A percentile compares a stretch with the other conserved stretches of the same genome.
Conservation (phyloP, 768 basidiomycete species). For the Botryobasidium botryosum region DNA sequence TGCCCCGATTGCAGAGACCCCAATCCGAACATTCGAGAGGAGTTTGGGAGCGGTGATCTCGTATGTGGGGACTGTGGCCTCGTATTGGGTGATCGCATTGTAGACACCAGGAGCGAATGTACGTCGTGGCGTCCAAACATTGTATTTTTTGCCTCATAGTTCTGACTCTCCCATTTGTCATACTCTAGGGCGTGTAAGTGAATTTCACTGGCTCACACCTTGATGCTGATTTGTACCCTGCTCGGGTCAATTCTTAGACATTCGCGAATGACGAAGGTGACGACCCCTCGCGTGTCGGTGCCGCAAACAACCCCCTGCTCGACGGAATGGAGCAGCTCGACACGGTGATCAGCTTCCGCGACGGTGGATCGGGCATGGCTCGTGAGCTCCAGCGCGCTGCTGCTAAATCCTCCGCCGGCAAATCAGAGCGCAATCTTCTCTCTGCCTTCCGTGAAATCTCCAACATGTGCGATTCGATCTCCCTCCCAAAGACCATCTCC, state of each 20-base stretch:
- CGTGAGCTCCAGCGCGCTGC: conserved; percentile 87
- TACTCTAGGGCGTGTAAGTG: conserved; percentile 16
- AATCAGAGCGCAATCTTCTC: conserved; percentile 70
- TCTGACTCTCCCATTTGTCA: not conserved
- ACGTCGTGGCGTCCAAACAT: no score
- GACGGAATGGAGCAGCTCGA: conserved; percentile 91
- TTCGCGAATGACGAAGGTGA: conserved; percentile 99
- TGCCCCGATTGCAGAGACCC: conserved; percentile 93
- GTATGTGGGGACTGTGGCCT: conserved; percentile 89
- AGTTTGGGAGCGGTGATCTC: conserved; percentile 94
- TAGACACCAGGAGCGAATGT: conserved; percentile 98
- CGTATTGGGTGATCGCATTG: conserved; percentile 88
- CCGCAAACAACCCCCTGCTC: conserved; percentile 80
- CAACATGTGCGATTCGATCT: conserved; percentile 91
- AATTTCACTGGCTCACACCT: conserved; percentile 1
- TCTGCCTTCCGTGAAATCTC: conserved; percentile 83
- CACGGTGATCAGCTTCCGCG: conserved; percentile 88
- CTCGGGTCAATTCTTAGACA: conserved; percentile 40
- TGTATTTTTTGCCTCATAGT: no score
- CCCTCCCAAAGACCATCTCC: conserved; percentile 81
- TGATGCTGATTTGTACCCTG: conserved; percentile 3
- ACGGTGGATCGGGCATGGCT: conserved; percentile 86
- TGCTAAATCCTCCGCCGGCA: conserved; percentile 48
- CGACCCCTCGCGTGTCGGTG: conserved; percentile 99
- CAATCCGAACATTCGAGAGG: conserved; percentile 88